Evolutionary conservation across 495 filamentous ascomycete species (phyloP).

Genomic region (Eremomyces bilateralis): DNA sequence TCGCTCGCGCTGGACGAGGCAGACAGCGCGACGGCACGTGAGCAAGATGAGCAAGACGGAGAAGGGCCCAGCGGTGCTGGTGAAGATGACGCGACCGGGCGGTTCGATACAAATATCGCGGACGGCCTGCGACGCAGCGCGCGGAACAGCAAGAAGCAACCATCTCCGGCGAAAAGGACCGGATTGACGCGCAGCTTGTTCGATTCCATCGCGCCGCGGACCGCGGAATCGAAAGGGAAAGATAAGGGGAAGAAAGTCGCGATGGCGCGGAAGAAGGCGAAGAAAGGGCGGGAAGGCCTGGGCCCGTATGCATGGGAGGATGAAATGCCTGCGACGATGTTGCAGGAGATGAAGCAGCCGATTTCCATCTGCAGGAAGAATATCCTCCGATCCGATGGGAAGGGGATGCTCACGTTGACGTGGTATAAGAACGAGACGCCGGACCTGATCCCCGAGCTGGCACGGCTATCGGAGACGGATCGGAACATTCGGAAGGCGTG

Average conservation of each 20-base stretch:
- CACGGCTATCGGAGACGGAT: slow-evolving; percentile 48
- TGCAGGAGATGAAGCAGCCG: slow-evolving; percentile 40
- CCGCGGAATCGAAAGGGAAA: background rate
- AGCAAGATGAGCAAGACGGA: too few relatives aligned
- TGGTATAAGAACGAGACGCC: slow-evolving; percentile 37
- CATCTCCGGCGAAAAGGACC: too few relatives aligned
- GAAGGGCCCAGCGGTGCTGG: too few relatives aligned
- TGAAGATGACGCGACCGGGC: too few relatives aligned
- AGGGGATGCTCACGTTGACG: slow-evolving; percentile 23
- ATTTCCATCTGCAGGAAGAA: slow-evolving; percentile 27
- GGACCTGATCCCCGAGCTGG: slow-evolving; percentile 55
- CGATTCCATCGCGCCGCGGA: background rate
- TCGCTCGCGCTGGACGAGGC: slow-evolving; percentile 26
- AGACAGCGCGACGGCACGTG: slow-evolving; percentile 2
- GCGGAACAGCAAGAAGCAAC: too few relatives aligned
- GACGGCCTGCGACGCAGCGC: background rate
- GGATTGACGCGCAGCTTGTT: too few relatives aligned
- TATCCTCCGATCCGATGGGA: slow-evolving; percentile 27
- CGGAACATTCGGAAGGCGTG: slow-evolving; percentile 42
- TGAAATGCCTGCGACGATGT: slow-evolving; percentile 68
- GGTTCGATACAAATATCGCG: background rate
- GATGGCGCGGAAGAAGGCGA: background rate
- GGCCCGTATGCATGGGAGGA: slow-evolving; percentile 75
- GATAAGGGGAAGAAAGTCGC: background rate
- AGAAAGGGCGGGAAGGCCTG: slow-evolving; percentile 17